Conservation (phyloP, 495 filamentous ascomycete species). For the Talaromyces stipitatus region DNA sequence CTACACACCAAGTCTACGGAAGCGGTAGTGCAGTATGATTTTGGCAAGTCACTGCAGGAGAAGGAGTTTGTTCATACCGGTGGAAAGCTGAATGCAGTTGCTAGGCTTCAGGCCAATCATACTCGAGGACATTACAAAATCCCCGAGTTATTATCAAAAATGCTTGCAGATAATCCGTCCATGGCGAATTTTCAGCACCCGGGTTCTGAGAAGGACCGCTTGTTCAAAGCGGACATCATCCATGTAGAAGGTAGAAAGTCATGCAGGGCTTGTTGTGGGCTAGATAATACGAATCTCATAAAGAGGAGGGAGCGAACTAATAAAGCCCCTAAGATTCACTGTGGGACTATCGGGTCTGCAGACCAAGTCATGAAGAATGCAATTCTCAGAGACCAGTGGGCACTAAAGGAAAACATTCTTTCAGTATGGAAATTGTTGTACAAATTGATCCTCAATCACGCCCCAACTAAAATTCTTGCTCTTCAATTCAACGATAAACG, state of each 20-base stretch:
- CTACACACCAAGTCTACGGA: slow-evolving; percentile 12
- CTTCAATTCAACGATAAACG: no score
- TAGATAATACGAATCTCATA: slow-evolving; percentile 16
- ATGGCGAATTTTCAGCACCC: slow-evolving; percentile 19
- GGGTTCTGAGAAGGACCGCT: slow-evolving; percentile 19
- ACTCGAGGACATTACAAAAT: slow-evolving; percentile 11
- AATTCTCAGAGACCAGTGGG: slow-evolving; percentile 18
- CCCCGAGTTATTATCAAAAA: slow-evolving; percentile 12
- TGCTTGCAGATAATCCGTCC: slow-evolving; percentile 10
- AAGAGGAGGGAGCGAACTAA: slow-evolving; percentile 15
- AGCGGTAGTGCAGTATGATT: slow-evolving; percentile 34
- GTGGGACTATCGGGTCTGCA: slow-evolving; percentile 24
- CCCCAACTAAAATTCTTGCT: no score
- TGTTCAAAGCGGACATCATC: slow-evolving; percentile 21
- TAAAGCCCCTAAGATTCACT: slow-evolving; percentile 17
- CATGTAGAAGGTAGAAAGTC: slow-evolving; percentile 15
- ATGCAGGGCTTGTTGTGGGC: slow-evolving; percentile 17
- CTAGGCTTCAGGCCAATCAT: slow-evolving; percentile 14
- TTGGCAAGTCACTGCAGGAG: slow-evolving; percentile 19
- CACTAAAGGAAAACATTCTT: slow-evolving; percentile 22
- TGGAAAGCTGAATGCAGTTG: slow-evolving; percentile 15
- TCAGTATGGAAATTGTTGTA: no score
- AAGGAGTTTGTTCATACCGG: slow-evolving; percentile 15
- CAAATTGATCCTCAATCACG: no score
- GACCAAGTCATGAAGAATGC: slow-evolving; percentile 23